These are phyloP conservation scores for Stephanocyclus meneghinianus DNA, from an alignment of 352 stramenopile species.

Conservation along the genomic window DNA sequence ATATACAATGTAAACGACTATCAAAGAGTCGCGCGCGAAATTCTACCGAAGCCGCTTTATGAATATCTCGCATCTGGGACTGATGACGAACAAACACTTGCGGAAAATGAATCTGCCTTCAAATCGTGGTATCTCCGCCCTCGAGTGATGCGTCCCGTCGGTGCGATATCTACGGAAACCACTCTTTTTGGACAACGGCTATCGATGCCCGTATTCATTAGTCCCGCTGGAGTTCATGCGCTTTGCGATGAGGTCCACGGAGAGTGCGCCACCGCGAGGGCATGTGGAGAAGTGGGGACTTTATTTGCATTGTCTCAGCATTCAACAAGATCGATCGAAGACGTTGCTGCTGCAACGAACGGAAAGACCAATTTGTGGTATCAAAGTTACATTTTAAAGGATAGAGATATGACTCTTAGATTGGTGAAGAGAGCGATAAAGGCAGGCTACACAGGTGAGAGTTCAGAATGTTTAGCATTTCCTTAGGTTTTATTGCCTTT, in stretches of 20 bases:
- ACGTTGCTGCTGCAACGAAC: slow-evolving; percentile 55
- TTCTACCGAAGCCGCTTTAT: slow-evolving; percentile 65
- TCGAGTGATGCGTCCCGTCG: slow-evolving; percentile 74
- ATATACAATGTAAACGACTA: slow-evolving; percentile 67
- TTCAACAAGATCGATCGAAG: slow-evolving; percentile 71
- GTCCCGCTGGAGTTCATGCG: slow-evolving; percentile 75
- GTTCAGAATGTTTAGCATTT: background rate
- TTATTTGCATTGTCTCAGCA: slow-evolving; percentile 74
- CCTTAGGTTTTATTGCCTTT: background rate
- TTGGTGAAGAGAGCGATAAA: slow-evolving; percentile 63
- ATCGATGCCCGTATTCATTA: slow-evolving; percentile 80
- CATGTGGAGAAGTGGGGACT: slow-evolving; percentile 39
- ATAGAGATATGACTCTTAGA: slow-evolving; percentile 59
- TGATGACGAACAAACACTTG: slow-evolving; percentile 82
- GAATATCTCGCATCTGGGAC: slow-evolving; percentile 84
- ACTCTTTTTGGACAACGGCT: slow-evolving; percentile 54
- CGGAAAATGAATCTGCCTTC: slow-evolving; percentile 71
- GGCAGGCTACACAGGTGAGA: slow-evolving; percentile 58
- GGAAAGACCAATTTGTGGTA: slow-evolving; percentile 57
- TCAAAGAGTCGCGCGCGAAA: slow-evolving; percentile 48
- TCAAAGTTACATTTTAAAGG: slow-evolving; percentile 79
- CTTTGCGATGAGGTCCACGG: slow-evolving; percentile 59
- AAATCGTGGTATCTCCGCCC: slow-evolving; percentile 78
- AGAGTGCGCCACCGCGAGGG: slow-evolving; percentile 69
- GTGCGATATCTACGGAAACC: slow-evolving; percentile 53